phyloP scores from a whole-genome alignment of 1,284 basidiomycete genomes.

The Pascua sp. region DNA sequence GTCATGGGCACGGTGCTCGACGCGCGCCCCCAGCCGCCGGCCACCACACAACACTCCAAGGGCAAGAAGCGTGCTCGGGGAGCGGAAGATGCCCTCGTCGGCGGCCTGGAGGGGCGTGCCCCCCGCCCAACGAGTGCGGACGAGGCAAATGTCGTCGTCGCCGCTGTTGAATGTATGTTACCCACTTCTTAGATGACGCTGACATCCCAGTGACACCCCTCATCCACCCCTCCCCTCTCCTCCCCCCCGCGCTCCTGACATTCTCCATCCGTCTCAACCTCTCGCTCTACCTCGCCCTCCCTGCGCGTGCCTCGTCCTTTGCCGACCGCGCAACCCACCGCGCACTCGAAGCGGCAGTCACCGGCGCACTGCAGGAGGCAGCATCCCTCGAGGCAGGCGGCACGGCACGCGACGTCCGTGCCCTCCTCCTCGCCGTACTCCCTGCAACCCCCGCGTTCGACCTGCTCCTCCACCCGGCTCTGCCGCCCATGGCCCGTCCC shows the following conservation, averaged over 20 bases:
- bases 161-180: slow-evolving; percentile 61
- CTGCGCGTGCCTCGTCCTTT: slow-evolving; percentile 11
- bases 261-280: slow-evolving; percentile 52
- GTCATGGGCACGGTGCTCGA: slow-evolving; percentile 31
- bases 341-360: slow-evolving; percentile 2
- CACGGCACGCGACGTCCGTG: slow-evolving; percentile 15
- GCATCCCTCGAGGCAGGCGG: slow-evolving; percentile 10
- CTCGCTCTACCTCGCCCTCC: slow-evolving; percentile 28
- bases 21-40: slow-evolving; percentile 7
- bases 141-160: slow-evolving; percentile 59
- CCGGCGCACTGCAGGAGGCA: slow-evolving; percentile 10
- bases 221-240: slow-evolving; percentile 59
- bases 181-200: slow-evolving; percentile 1
- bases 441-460: slow-evolving; percentile 10
- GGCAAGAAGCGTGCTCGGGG: slow-evolving; percentile 71
- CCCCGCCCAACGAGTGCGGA: slow-evolving; percentile 55
- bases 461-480: slow-evolving; percentile 34
- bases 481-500: slow-evolving; percentile 35
- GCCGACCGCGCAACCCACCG: background rate
- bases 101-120: slow-evolving; percentile 52
- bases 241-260: slow-evolving; percentile 67
- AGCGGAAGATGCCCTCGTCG: slow-evolving; percentile 74
- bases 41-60: slow-evolving; percentile 40
- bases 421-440: slow-evolving; percentile 12
- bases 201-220: slow-evolving; percentile 25